These are phyloP conservation scores for Suillus discolor DNA, from an alignment of 768 basidiomycete genomes.

Conservation along the genomic window DNA sequence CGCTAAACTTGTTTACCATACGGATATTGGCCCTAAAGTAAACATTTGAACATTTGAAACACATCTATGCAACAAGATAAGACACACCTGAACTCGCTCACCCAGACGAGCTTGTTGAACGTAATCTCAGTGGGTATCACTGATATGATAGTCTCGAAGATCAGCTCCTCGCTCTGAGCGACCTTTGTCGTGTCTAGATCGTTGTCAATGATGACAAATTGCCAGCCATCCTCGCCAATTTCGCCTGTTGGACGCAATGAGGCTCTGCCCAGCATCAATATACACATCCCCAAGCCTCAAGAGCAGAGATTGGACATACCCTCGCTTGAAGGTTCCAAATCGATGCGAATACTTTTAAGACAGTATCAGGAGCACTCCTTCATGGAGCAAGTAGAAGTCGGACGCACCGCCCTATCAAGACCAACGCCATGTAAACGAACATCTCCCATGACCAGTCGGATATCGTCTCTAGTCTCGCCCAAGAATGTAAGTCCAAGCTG, in stretches of 20 bases:
- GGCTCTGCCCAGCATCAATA: slow-evolving; percentile 7
- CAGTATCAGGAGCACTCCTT: not conserved
- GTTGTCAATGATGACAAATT: slow-evolving; percentile 14
- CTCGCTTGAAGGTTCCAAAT: slow-evolving; percentile 38
- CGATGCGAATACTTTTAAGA: slow-evolving; percentile 28
- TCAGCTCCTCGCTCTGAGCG: slow-evolving; percentile 22
- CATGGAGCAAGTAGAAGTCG: not conserved
- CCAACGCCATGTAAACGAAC: slow-evolving; percentile 40
- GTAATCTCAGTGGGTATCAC: slow-evolving; percentile 19
- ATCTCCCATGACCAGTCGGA: slow-evolving; percentile 32
- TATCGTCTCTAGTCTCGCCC: slow-evolving; percentile 34
- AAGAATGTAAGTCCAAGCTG: slow-evolving; percentile 17
- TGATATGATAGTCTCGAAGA: slow-evolving; percentile 31
- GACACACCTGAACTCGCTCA: slow-evolving; percentile 33
- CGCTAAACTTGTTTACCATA: not conserved
- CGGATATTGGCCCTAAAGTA: not conserved
- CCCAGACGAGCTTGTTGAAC: slow-evolving; percentile 28
- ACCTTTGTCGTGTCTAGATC: slow-evolving; percentile 18
- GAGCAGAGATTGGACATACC: not conserved
- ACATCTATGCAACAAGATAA: not conserved
- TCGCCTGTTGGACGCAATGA: slow-evolving; percentile 22
- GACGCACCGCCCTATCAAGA: slow-evolving; percentile 38
- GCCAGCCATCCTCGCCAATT: slow-evolving; percentile 26
- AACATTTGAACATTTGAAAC: not conserved
- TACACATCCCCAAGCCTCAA: not conserved